Evolutionary conservation across 805 yeast genomes (phyloP).

Genomic region (Pichia insulana): DNA sequence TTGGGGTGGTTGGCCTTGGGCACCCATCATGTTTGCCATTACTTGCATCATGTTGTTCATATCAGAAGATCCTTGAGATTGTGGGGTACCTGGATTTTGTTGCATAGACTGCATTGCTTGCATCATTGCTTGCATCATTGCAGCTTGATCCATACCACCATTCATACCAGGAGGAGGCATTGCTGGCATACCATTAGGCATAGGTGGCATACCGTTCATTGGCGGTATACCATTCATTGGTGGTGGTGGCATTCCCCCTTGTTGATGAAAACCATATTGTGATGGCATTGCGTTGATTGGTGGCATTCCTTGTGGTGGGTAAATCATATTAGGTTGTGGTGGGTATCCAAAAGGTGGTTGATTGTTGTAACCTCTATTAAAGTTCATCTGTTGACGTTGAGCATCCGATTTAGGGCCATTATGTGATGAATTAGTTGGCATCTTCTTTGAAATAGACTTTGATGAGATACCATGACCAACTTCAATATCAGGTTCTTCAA

Average conservation of each 20-base stretch:
- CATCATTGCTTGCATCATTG: conserved; percentile 29
- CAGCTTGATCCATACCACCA: conserved; percentile 19
- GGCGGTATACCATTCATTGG: conserved; percentile 10
- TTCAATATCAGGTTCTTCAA: conserved; percentile 97
- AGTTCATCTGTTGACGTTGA: conserved; percentile 1
- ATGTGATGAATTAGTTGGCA: conserved; percentile 84
- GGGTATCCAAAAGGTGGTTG: conserved; percentile 9
- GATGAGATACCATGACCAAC: conserved; percentile 91
- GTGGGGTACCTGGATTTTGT: conserved; percentile 13
- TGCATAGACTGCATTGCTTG: conserved; percentile 24
- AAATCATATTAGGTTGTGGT: conserved; percentile 9
- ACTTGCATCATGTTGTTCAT: conserved; percentile 30
- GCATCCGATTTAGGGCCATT: conserved; percentile 75
- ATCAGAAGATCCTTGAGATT: conserved; percentile 19
- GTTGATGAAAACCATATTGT: conserved; percentile 3
- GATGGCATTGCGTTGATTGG: conserved; percentile 4
- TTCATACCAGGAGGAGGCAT: not conserved
- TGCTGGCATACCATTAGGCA: conserved; percentile 1
- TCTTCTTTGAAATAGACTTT: conserved; percentile 80
- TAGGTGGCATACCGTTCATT: conserved; percentile 5
- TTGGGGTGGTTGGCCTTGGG: conserved; percentile 17
- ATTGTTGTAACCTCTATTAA: conserved; percentile 2
- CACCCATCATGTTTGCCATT: conserved; percentile 29
- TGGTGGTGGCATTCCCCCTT: conserved; percentile 6
- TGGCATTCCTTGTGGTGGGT: conserved; percentile 8